Evolutionary conservation across 2,329 filamentous ascomycete genomes (phyloP).

Genomic region (Raffaelea ambrosiae): DNA sequence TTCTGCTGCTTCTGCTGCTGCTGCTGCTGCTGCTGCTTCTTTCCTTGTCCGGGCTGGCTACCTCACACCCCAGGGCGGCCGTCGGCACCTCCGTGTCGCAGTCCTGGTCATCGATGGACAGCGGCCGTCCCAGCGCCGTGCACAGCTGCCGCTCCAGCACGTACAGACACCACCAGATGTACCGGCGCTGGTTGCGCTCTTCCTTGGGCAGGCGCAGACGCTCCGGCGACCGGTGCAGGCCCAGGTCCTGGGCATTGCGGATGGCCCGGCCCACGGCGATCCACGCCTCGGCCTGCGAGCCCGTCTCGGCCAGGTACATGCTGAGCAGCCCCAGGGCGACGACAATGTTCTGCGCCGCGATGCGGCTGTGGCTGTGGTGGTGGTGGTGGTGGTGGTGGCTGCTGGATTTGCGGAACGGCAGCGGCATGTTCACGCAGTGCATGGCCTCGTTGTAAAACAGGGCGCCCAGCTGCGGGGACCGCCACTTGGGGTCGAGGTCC

Average conservation of each 20-base stretch:
- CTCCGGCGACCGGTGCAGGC: not conserved
- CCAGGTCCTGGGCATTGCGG: not conserved
- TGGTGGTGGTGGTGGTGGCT: not conserved
- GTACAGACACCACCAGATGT: slow-evolving; percentile 1
- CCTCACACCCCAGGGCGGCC: not conserved
- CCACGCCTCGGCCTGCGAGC: not conserved
- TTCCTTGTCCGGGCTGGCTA: too few species aligned
- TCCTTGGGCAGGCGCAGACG: not conserved
- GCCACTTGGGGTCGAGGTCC: not conserved
- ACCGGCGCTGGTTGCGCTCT: not conserved
- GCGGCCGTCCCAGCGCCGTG: not conserved
- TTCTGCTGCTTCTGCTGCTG: too few species aligned
- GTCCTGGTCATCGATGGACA: not conserved
- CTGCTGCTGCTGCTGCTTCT: too few species aligned
- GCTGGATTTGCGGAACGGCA: not conserved
- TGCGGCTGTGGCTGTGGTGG: not conserved
- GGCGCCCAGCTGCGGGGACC: not conserved
- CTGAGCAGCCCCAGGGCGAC: not conserved
- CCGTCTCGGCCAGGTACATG: not conserved
- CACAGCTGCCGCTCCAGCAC: slow-evolving; percentile 1
- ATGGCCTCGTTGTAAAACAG: not conserved
- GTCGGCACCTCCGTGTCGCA: not conserved
- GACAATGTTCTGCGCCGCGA: not conserved
- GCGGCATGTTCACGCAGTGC: not conserved
- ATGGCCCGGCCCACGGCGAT: not conserved